phyloP scores from a whole-genome alignment of 805 yeast species.

The Brettanomyces sp. region DNA sequence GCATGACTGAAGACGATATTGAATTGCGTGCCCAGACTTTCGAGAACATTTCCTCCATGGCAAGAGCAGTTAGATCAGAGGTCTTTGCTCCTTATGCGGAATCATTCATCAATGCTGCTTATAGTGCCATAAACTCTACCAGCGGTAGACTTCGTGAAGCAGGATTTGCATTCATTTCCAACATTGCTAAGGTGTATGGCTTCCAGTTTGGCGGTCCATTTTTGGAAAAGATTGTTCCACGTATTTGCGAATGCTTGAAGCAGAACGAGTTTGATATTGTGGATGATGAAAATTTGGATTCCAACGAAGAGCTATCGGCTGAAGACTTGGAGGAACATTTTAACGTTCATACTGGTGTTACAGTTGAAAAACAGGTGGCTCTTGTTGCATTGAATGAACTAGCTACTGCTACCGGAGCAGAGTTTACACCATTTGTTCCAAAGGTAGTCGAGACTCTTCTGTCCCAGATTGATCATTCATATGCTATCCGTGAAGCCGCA shows the following conservation, averaged over 20 bases:
- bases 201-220: constrained; percentile 73
- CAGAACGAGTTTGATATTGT: constrained; percentile 77
- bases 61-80: constrained; percentile 91
- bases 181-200: constrained; percentile 92
- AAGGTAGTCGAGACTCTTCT: constrained; percentile 51
- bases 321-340: constrained; percentile 63
- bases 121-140: constrained; percentile 59
- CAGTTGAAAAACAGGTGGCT: constrained; percentile 95
- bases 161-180: constrained; percentile 86
- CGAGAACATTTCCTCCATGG: constrained; percentile 91
- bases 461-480: constrained; percentile 75
- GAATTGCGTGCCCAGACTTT: constrained; percentile 88
- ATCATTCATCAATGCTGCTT: constrained; percentile 83
- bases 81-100: constrained; percentile 78
- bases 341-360: constrained; percentile 88
- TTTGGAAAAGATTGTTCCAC: constrained; percentile 75
- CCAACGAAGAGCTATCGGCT: constrained; percentile 40
- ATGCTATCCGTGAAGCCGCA: constrained; percentile 87
- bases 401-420: constrained; percentile 77
- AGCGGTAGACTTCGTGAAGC: constrained; percentile 87
- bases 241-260: constrained; percentile 70
- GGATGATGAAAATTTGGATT: constrained; percentile 28
- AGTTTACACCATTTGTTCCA: constrained; percentile 71
- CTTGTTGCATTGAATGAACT: constrained; percentile 81
- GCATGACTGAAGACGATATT: constrained; percentile 78